phyloP scores from a whole-genome alignment of 2,329 filamentous ascomycete genomes.

The Aulographum hederae region DNA sequence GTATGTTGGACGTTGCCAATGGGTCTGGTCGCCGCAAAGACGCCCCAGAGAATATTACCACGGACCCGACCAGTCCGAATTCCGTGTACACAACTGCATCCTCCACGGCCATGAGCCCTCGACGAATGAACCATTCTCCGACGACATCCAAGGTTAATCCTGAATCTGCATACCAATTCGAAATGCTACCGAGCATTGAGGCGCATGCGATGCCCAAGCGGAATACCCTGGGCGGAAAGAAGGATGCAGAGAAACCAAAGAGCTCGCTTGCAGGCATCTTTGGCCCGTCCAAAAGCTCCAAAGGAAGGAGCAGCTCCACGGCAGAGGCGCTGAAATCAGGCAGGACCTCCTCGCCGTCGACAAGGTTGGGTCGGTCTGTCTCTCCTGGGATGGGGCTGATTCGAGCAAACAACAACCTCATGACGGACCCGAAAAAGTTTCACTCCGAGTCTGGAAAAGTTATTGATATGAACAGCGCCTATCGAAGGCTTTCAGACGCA shows the following conservation, averaged over 20 bases:
- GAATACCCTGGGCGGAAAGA: slow-evolving; percentile 23
- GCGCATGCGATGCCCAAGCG: slow-evolving; percentile 22
- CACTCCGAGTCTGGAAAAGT: slow-evolving; percentile 42
- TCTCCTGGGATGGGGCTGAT: slow-evolving; percentile 17
- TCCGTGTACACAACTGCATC: slow-evolving; percentile 17
- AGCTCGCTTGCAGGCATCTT: slow-evolving; percentile 28
- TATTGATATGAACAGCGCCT: slow-evolving; percentile 51
- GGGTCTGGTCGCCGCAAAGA: slow-evolving; percentile 15
- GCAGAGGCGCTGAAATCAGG: slow-evolving; percentile 13
- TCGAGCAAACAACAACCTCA: slow-evolving; percentile 16
- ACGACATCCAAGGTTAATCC: slow-evolving; percentile 14
- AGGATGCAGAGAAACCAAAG: no score
- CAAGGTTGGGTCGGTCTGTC: slow-evolving; percentile 19
- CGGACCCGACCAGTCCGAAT: slow-evolving; percentile 5
- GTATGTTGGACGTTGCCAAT: slow-evolving; percentile 30
- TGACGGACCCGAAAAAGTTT: slow-evolving; percentile 20
- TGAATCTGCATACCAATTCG: slow-evolving; percentile 24
- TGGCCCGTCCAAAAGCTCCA: slow-evolving; percentile 7
- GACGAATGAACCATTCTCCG: background rate
- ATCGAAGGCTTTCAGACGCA: slow-evolving; percentile 54
- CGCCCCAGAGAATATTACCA: no score
- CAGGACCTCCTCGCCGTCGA: slow-evolving; percentile 20
- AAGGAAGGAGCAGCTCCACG: slow-evolving; percentile 17
- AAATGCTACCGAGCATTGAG: slow-evolving; percentile 26
- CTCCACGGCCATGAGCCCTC: slow-evolving; percentile 1